These are phyloP conservation scores for Stentor coeruleus DNA, from an alignment of 73 alveolate genomes.

Conservation along the genomic window DNA sequence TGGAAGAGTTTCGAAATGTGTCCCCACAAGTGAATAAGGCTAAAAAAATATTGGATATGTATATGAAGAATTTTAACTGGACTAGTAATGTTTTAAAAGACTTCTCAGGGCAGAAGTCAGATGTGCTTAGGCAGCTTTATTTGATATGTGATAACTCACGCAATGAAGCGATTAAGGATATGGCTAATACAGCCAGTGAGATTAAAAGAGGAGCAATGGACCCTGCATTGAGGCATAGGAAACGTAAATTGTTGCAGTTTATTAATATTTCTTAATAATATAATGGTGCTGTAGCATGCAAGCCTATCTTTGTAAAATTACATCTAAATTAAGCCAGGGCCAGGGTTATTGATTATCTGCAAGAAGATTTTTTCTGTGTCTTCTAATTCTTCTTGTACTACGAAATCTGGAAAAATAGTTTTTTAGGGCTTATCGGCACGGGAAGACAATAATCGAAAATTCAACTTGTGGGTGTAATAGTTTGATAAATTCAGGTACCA, in stretches of 20 bases:
- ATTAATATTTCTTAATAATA: too few species aligned
- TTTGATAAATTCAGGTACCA: too few species aligned
- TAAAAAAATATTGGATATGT: background rate
- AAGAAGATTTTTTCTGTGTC: too few species aligned
- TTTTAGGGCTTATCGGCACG: too few species aligned
- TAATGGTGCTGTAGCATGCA: too few species aligned
- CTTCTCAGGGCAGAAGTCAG: background rate
- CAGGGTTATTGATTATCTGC: too few species aligned
- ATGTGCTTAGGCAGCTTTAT: background rate
- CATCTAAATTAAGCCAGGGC: too few species aligned
- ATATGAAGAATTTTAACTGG: background rate
- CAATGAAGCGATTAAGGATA: background rate
- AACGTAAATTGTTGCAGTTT: background rate
- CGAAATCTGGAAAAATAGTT: too few species aligned
- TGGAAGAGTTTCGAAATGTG: background rate
- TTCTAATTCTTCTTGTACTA: too few species aligned
- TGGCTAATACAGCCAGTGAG: background rate
- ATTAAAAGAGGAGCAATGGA: background rate
- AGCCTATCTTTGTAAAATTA: too few species aligned
- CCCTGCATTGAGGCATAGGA: background rate
- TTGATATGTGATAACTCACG: background rate
- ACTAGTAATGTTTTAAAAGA: background rate
- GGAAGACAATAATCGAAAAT: too few species aligned
- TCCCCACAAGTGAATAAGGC: background rate
- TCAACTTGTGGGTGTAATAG: too few species aligned